A percentile compares a stretch with the other conserved stretches of the same genome.
Conservation (phyloP, 2,329 filamentous ascomycete genomes). For the Ambrosiella beaveri region DNA sequence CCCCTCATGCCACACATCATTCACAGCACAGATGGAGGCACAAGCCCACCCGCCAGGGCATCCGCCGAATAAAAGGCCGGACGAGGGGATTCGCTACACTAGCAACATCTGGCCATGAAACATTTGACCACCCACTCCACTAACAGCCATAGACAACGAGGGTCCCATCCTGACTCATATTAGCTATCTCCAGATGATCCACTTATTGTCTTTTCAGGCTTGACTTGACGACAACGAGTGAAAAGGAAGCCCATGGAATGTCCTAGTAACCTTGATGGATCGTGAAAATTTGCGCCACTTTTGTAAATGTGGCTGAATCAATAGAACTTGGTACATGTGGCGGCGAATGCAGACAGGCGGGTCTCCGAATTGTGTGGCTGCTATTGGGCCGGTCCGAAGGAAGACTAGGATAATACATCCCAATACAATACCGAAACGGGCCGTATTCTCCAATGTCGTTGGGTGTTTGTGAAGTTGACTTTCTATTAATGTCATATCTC, state of each 20-base stretch:
- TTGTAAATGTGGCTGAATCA: not conserved
- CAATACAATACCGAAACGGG: no score
- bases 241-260: not conserved
- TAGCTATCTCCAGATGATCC: not conserved
- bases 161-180: not conserved
- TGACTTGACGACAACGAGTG: not conserved
- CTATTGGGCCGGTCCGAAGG: no score
- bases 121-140: not conserved
- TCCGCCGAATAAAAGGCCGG: slow-evolving; percentile 10
- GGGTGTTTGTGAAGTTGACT: no score
- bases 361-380: no score
- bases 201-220: not conserved
- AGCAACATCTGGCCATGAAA: not conserved
- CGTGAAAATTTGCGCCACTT: not conserved
- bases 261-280: not conserved
- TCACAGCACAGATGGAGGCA: not conserved
- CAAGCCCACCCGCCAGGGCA: not conserved
- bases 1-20: not conserved
- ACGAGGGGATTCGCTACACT: not conserved
- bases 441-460: no score
- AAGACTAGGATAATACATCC: no score
- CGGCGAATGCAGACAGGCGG: no score
- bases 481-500: no score
- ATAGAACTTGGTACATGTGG: no score
- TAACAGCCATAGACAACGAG: not conserved